Evolutionary conservation across 2,329 filamentous ascomycete genomes (phyloP), one percentile per base, ranked within the genome.

Genomic region (Eutypella sp.): DNA sequence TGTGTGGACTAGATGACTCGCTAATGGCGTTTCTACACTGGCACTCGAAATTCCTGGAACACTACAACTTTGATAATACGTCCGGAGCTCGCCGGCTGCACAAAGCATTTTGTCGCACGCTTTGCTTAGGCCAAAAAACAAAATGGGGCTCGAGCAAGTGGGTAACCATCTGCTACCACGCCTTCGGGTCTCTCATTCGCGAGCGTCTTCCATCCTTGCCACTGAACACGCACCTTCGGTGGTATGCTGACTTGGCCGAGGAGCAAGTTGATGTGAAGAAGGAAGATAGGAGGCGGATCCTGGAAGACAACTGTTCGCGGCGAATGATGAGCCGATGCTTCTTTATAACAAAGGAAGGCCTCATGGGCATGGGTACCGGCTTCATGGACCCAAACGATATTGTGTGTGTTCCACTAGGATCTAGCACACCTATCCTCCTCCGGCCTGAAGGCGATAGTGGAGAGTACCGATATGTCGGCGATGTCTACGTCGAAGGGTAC

Each of bases 21-120:
- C 51, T 68, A 16, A 66, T 65, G 57, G 63, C 63, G 0, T 68
- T 68, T 38, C 38, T 66, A 2, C 57, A 67, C 20, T 67, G 64
- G 65, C 51, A 60, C 16, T 57, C 61, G 5, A 44, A 58, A 15
- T 25, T 67, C 0, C 41, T 64, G n/a, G n/a, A n/a, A n/a, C n/a
- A n/a, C n/a, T n/a, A n/a, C n/a, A n/a, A 6, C 44, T 52, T 4
- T 25, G 48, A 7, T 39, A 45, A 5, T n/a, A 27, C 4, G 27
- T 46, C 2, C 24, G 41, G 3, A n/a, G 31, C 40, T 4, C 18
- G 38, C 4, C 36, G 37, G 6, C 22, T 47, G 2, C 54, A 65
- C 16, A 54, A 64, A 11, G 51, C 46, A 2, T 65, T 67, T 43
- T 65, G 60, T 42, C 42, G 54, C 7, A 60, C 59, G 2, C 44